Conservation (phyloP, 306 rosid species). For the Fragaria iinumae region DNA sequence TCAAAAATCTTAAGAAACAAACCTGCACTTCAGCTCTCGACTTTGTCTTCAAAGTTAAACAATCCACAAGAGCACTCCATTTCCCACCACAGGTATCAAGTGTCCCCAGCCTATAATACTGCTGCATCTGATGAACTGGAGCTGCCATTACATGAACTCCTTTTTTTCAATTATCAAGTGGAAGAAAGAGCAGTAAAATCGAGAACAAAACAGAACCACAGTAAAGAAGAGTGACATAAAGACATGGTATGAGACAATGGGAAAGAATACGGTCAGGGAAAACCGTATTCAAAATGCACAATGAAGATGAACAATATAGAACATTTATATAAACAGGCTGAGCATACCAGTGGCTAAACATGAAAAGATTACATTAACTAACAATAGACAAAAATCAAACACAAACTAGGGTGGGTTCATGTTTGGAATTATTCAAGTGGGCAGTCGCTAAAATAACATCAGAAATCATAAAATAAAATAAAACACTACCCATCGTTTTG, state of each 20-base stretch:
- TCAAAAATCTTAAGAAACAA: slow-evolving; percentile 7
- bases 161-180: slow-evolving; percentile 8
- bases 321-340: neutral
- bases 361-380: neutral
- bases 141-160: slow-evolving; percentile 42
- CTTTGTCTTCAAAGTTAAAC: slow-evolving; percentile 78
- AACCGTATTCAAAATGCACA: neutral
- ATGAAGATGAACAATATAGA: neutral
- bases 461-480: neutral
- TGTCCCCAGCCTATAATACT: slow-evolving; percentile 73
- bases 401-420: neutral
- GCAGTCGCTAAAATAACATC: no score
- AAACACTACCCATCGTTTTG: no score
- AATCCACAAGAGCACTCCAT: slow-evolving; percentile 62
- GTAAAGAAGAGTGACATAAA: neutral
- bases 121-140: slow-evolving; percentile 92
- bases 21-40: slow-evolving; percentile 58
- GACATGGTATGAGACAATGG: neutral
- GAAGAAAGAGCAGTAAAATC: neutral
- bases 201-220: neutral
- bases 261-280: neutral
- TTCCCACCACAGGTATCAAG: slow-evolving; percentile 68
- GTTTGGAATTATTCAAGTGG: no score
- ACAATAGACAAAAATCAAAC: slow-evolving; percentile 7
- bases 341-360: neutral